These are phyloP conservation scores for Eimeria nieschulzi DNA, from an alignment of 169 alveolate species.

Conservation along the genomic window DNA sequence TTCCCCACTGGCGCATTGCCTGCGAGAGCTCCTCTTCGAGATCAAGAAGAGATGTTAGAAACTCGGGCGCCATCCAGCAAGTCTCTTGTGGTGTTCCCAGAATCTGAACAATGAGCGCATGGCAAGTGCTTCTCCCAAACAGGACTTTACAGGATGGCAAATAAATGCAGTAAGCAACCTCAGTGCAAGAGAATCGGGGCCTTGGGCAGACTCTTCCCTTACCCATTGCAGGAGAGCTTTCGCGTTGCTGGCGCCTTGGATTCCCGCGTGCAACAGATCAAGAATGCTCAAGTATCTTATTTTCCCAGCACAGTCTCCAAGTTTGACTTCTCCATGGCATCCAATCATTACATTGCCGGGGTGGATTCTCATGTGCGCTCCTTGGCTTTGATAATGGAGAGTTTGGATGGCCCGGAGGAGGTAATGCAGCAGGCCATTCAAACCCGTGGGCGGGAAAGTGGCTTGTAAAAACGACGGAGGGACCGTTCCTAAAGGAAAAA, in stretches of 20 bases:
- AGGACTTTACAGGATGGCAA: no score
- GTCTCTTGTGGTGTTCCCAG: constrained; percentile 54
- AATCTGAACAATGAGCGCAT: background rate
- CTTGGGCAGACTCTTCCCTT: background rate
- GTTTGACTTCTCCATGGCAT: background rate
- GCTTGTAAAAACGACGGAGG: background rate
- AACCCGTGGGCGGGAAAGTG: background rate
- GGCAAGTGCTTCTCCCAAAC: no score
- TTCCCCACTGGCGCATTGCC: background rate
- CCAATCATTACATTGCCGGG: constrained; percentile 53
- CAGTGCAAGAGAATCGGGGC: no score
- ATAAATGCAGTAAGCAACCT: no score
- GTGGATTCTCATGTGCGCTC: constrained; percentile 54
- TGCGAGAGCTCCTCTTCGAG: constrained; percentile 38
- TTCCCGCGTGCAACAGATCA: constrained; percentile 36
- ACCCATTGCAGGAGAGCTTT: constrained; percentile 54
- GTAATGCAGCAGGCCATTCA: constrained; percentile 1
- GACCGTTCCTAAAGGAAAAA: background rate
- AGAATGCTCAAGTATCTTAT: constrained; percentile 40
- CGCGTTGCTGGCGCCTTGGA: constrained; percentile 66
- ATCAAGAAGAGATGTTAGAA: constrained; percentile 17
- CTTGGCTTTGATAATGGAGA: background rate
- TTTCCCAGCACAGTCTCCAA: constrained; percentile 62
- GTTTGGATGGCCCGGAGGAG: background rate
- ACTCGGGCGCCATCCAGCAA: constrained; percentile 63